Evolutionary conservation across 2,329 filamentous ascomycete genomes (phyloP).

Genomic region (Penicillium griseofulvum): DNA sequence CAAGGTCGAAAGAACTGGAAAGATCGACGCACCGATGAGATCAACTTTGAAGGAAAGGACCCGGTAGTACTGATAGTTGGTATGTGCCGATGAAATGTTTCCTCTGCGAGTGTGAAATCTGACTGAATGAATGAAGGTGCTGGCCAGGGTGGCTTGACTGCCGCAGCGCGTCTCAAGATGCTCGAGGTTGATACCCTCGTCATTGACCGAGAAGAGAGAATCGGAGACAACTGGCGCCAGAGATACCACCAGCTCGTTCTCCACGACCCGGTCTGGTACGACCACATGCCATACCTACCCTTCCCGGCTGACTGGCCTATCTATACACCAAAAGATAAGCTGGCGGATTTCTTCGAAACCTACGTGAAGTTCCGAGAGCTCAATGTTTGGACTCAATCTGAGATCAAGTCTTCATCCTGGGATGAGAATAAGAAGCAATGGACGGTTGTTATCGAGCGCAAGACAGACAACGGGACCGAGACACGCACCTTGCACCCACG

Average conservation of each 20-base stretch:
- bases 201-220: conserved; percentile 57
- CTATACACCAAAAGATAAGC: conserved; percentile 70
- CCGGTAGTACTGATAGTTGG: conserved; percentile 63
- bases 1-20: conserved; percentile 59
- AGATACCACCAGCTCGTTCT: conserved; percentile 65
- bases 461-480: conserved; percentile 42
- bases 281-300: conserved; percentile 59
- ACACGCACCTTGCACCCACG: conserved; percentile 58
- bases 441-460: conserved; percentile 54
- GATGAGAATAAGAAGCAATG: conserved; percentile 52
- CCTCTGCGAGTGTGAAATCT: not conserved
- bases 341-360: conserved; percentile 65
- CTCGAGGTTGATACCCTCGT: conserved; percentile 56
- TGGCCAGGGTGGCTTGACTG: conserved; percentile 60
- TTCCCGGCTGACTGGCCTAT: conserved; percentile 67
- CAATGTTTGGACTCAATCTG: conserved; percentile 62
- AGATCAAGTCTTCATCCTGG: conserved; percentile 50
- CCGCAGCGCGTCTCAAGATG: conserved; percentile 59
- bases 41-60: conserved; percentile 51
- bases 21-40: conserved; percentile 51
- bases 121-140: conserved; percentile 44
- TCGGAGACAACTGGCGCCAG: conserved; percentile 65
- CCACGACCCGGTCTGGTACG: conserved; percentile 62
- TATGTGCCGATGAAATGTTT: conserved; percentile 35
- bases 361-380: conserved; percentile 66